Evolutionary conservation across 2,329 filamentous ascomycete species (phyloP), one percentile per base, ranked within the genome.

Genomic region (Xylaria sp.): DNA sequence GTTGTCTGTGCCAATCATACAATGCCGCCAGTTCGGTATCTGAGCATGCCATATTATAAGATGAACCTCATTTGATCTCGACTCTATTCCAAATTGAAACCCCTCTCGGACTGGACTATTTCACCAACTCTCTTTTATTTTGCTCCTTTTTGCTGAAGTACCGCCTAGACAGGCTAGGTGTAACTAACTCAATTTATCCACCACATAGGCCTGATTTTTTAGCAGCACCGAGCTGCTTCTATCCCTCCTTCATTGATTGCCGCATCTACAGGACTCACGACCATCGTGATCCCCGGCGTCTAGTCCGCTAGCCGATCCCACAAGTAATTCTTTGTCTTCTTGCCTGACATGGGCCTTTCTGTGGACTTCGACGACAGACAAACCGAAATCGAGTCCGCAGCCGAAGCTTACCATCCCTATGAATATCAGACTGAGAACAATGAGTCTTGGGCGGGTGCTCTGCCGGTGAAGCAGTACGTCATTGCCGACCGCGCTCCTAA

Each of bases 401-500:
- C 86, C 75, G 85, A 89, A 76, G 80, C 84, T 79, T 90, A 90
- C 79, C 84, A 87, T 79, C 88, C 87, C 61, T 98, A 95, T 90
- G 90, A 94, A 82, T 98, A 96, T 83, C 91, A 96, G 82, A 91
- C 90, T 70, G 91, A 94, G 81, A 94, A 94, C 85, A 94, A 94
- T 81, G 82, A 79, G 81, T 95, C 93, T 75, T 97, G 96, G 96
- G 96, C 95, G 77, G 93, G 94, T 79, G 92, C 95, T 80, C 89
- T 99, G 77, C 96, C 96, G 79, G 90, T 97, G 88, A 97, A 97
- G 90, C 95, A 98, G 90, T 88, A 81, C 67, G 86, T 82, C 2
- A 25, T 54, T 18, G 3, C 20, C 15, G 23, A n/a, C n/a, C n/a
- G 9, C 10, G 18, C 39, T 25, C 13, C 20, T 44, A 12, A 25